Evolutionary conservation across 352 stramenopile genomes (phyloP).

Genomic region (Pythium brachiatum): DNA sequence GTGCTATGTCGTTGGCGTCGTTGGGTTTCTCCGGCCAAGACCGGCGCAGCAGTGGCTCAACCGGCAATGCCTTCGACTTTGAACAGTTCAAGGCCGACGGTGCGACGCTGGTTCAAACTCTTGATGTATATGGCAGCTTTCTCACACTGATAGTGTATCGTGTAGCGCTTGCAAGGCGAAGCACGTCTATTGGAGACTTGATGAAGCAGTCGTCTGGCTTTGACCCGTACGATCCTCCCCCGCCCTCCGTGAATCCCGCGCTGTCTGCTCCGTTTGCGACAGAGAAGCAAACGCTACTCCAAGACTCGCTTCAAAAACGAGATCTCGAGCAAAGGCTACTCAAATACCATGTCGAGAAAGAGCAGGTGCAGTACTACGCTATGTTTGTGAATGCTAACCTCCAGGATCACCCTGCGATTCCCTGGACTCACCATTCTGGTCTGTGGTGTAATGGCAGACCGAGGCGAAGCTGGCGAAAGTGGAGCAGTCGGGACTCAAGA

Average conservation of each 20-base stretch:
- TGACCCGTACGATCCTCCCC: neutral
- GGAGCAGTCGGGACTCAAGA: slow-evolving; percentile 39
- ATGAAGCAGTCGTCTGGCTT: slow-evolving; percentile 14
- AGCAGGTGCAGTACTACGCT: slow-evolving; percentile 27
- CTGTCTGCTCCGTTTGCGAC: slow-evolving; percentile 36
- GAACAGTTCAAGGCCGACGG: slow-evolving; percentile 32
- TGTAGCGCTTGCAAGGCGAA: slow-evolving; percentile 20
- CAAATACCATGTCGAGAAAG: slow-evolving; percentile 44
- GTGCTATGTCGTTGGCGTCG: slow-evolving; percentile 5
- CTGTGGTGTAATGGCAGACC: slow-evolving; percentile 16
- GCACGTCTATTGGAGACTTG: slow-evolving; percentile 14
- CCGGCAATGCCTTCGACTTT: slow-evolving; percentile 6
- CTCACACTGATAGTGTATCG: neutral
- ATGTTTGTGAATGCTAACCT: too few species aligned
- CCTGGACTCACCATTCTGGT: neutral
- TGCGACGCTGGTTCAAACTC: neutral
- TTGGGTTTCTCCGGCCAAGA: slow-evolving; percentile 7
- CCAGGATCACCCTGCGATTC: too few species aligned
- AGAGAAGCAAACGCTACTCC: slow-evolving; percentile 42
- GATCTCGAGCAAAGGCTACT: slow-evolving; percentile 47
- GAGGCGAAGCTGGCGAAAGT: slow-evolving; percentile 41
- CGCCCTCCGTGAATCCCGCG: slow-evolving; percentile 16
- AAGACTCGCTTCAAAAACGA: slow-evolving; percentile 34
- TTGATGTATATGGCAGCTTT: too few species aligned
- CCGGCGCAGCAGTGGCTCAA: slow-evolving; percentile 1